Conservation (phyloP, 371 early-diverging fungal species). For the Mucor mucedo region DNA sequence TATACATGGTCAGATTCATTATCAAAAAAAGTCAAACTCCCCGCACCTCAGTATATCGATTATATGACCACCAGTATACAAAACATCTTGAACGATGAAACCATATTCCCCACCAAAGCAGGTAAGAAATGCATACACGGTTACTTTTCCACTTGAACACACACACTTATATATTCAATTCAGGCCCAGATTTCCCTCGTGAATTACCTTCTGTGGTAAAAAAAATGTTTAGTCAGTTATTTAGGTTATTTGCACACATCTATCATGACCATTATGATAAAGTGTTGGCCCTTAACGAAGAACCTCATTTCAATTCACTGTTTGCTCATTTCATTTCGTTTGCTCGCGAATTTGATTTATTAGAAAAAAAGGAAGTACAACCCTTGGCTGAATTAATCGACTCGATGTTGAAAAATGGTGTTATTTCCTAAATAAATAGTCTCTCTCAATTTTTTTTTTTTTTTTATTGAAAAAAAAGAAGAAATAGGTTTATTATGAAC, state of each 20-base stretch:
- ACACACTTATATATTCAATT: not conserved
- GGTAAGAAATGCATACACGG: constrained; percentile 25
- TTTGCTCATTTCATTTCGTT: constrained; percentile 95
- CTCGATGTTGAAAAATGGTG: constrained; percentile 22
- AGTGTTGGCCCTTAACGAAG: constrained; percentile 80
- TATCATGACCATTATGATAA: constrained; percentile 91
- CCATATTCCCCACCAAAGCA: constrained; percentile 85
- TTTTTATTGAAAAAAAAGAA: not conserved
- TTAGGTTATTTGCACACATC: constrained; percentile 92
- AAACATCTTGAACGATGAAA: constrained; percentile 85
- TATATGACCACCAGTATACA: constrained; percentile 91
- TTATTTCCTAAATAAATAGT: constrained; percentile 21
- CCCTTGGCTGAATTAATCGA: constrained; percentile 84
- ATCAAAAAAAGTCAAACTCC: constrained; percentile 79
- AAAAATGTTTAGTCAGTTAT: constrained; percentile 81
- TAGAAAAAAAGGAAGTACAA: constrained; percentile 91
- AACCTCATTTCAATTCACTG: constrained; percentile 92
- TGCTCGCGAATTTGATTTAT: constrained; percentile 87
- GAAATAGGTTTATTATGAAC: too few relatives aligned
- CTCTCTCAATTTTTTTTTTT: not conserved
- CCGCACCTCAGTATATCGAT: constrained; percentile 96
- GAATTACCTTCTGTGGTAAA: constrained; percentile 77
- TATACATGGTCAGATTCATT: constrained; percentile 93
- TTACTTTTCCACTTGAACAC: not conserved
- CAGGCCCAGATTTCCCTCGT: constrained; percentile 75